Conservation (phyloP, 2,329 filamentous ascomycete genomes). For the Diaporthe velutina region DNA sequence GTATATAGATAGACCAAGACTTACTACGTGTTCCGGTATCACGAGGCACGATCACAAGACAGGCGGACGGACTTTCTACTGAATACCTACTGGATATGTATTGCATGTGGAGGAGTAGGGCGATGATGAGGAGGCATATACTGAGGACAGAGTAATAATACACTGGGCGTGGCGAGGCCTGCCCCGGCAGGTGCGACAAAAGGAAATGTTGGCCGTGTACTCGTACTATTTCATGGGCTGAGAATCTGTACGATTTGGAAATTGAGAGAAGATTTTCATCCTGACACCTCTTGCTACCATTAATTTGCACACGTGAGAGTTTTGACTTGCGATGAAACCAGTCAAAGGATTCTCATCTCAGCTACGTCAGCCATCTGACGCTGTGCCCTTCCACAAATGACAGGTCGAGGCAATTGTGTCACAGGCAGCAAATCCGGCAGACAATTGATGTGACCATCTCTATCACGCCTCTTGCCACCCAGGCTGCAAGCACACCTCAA, state of each 20-base stretch:
- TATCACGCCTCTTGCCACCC: neutral
- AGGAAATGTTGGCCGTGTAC: conserved; percentile 26
- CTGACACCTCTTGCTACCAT: neutral
- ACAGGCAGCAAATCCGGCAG: neutral
- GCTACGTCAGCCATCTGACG: no score
- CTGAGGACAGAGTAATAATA: conserved; percentile 20
- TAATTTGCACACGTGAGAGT: no score
- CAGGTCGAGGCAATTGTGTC: neutral
- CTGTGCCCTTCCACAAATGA: neutral
- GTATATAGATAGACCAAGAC: conserved; percentile 36
- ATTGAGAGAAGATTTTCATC: conserved; percentile 14
- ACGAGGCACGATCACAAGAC: conserved; percentile 34
- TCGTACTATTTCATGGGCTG: conserved; percentile 22
- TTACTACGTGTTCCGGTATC: conserved; percentile 33
- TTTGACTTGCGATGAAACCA: neutral
- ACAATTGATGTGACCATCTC: neutral
- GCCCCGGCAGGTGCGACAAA: conserved; percentile 13
- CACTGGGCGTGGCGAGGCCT: conserved; percentile 7
- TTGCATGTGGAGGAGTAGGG: conserved; percentile 19
- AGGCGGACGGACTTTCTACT: conserved; percentile 18
- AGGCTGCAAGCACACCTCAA: neutral
- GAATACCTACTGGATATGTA: conserved; percentile 35
- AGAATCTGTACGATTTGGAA: conserved; percentile 21
- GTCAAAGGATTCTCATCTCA: neutral
- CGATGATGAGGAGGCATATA: neutral